Percentiles rank a stretch among this genome's conserved stretches.
phyloP scores from a whole-genome alignment of 1,284 basidiomycete genomes.

The Neonothopanus nambi region DNA sequence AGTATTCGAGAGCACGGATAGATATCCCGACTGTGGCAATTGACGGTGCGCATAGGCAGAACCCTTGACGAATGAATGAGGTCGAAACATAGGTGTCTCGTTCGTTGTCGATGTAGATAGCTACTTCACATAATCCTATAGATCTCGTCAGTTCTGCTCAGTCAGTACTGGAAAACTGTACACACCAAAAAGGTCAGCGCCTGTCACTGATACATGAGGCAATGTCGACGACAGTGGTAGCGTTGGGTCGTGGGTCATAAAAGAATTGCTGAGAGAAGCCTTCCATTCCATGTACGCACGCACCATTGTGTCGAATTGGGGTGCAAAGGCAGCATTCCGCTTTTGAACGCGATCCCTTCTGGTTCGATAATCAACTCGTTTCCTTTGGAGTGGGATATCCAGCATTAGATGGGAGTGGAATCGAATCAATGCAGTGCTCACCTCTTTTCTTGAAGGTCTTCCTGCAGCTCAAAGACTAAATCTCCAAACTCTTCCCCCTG shows the following conservation, averaged over 20 bases:
- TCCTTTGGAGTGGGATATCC: not conserved
- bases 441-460: not conserved
- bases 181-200: too few relatives aligned
- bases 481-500: constrained; percentile 7
- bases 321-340: not conserved
- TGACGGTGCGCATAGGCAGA: constrained; percentile 5
- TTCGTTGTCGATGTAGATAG: too few relatives aligned
- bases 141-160: too few relatives aligned
- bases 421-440: not conserved
- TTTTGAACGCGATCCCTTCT: constrained; percentile 1
- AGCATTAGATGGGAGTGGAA: not conserved
- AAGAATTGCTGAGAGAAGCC: too few relatives aligned
- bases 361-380: constrained; percentile 3
- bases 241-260: too few relatives aligned
- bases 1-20: constrained; percentile 7
- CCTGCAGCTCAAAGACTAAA: not conserved
- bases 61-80: constrained; percentile 6
- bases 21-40: not conserved
- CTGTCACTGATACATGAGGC: too few relatives aligned
- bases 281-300: constrained; percentile 8
- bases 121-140: too few relatives aligned
- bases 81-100: not conserved
- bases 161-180: too few relatives aligned
- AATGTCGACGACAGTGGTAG: too few relatives aligned
- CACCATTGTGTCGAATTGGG: not conserved